These are phyloP conservation scores for Pneumocystis sp. DNA, from an alignment of 1,139 yeast genomes.

Conservation along the genomic window DNA sequence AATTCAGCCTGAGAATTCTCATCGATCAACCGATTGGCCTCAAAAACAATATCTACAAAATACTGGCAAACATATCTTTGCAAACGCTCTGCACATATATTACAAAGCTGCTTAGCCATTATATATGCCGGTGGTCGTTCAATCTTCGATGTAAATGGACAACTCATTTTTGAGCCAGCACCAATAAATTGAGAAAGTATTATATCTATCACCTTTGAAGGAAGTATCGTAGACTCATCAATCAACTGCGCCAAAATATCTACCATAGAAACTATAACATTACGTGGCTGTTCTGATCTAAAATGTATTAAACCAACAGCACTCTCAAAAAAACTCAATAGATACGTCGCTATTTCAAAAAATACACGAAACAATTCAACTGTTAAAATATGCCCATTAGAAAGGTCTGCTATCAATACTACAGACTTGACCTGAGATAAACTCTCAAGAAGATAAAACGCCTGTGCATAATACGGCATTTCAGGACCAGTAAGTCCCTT, in stretches of 20 bases:
- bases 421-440: conserved; percentile 69
- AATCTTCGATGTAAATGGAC: not conserved
- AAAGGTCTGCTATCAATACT: conserved; percentile 61
- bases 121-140: conserved; percentile 42
- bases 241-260: conserved; percentile 65
- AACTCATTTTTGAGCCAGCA: conserved; percentile 20
- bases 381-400: conserved; percentile 40
- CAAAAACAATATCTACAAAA: conserved; percentile 51
- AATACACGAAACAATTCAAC: conserved; percentile 45
- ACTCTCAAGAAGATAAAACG: conserved; percentile 50
- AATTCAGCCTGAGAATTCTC: conserved; percentile 18
- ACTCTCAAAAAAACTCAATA: conserved; percentile 2
- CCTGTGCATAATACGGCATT: conserved; percentile 52
- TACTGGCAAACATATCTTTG: conserved; percentile 66
- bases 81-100: conserved; percentile 56
- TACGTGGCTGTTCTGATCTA: conserved; percentile 21
- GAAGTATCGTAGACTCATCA: conserved; percentile 57
- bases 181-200: conserved; percentile 40
- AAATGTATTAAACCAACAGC: not conserved
- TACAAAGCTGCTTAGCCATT: conserved; percentile 55
- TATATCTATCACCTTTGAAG: conserved; percentile 45
- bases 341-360: conserved; percentile 35
- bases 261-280: conserved; percentile 43
- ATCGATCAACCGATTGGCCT: conserved; percentile 20
- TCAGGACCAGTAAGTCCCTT: conserved; percentile 42